phyloP scores from a whole-genome alignment of 208 protist species.

The Leptomonas seymouri region DNA sequence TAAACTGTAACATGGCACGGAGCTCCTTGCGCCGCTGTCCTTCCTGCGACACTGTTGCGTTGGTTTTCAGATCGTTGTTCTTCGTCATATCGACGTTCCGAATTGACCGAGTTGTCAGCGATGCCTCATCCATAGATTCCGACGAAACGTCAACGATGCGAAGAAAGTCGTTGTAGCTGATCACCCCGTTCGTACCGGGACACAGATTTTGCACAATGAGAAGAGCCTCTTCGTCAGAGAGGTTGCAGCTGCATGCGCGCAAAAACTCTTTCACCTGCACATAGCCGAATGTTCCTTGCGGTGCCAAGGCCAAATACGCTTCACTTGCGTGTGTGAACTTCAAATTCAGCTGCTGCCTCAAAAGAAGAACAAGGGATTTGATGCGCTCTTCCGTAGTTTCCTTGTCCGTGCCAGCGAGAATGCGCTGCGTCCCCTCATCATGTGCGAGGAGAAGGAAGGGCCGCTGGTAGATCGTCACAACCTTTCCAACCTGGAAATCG shows the following conservation, averaged over 20 bases:
- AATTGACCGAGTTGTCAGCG: constrained; percentile 57
- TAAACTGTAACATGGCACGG: constrained; percentile 67
- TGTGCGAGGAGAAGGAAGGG: constrained; percentile 78
- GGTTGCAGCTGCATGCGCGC: constrained; percentile 77
- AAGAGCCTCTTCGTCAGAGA: constrained; percentile 84
- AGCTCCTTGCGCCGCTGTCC: constrained; percentile 55
- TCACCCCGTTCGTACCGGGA: constrained; percentile 61
- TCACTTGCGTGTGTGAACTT: constrained; percentile 78
- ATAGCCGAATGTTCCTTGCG: constrained; percentile 78
- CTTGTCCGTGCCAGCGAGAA: constrained; percentile 72
- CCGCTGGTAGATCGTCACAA: constrained; percentile 71
- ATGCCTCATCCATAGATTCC: constrained; percentile 72
- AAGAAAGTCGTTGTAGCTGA: constrained; percentile 83
- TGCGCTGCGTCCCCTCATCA: constrained; percentile 68
- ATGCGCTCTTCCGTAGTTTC: constrained; percentile 59
- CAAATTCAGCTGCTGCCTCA: constrained; percentile 84
- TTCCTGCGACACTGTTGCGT: constrained; percentile 39
- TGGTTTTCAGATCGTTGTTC: constrained; percentile 47
- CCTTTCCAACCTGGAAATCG: constrained; percentile 82
- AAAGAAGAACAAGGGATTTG: constrained; percentile 67
- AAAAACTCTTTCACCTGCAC: constrained; percentile 84
- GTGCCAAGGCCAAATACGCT: constrained; percentile 75
- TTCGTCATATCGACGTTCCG: constrained; percentile 72
- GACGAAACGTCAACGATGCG: constrained; percentile 65
- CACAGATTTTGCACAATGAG: constrained; percentile 79